Conservation (phyloP, 768 basidiomycete genomes). For the Lactarius sp. region DNA sequence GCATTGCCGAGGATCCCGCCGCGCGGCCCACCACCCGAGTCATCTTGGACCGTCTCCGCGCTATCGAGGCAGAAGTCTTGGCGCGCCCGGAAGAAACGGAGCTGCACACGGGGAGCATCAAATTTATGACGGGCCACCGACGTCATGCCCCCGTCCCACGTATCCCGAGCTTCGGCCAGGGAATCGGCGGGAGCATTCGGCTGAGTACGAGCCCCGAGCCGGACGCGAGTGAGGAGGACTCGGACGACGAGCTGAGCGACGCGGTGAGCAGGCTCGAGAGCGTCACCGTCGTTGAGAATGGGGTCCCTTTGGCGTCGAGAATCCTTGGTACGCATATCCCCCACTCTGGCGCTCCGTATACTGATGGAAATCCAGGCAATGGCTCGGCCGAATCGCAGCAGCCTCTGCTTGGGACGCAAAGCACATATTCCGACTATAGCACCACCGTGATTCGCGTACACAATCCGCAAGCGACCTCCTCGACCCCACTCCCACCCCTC, state of each 20-base stretch:
- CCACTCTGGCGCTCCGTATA: background rate
- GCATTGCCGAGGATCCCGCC: slow-evolving; percentile 59
- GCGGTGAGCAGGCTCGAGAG: slow-evolving; percentile 51
- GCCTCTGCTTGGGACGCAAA: slow-evolving; percentile 48
- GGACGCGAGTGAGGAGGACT: slow-evolving; percentile 46
- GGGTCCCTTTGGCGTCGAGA: slow-evolving; percentile 12
- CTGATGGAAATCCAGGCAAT: slow-evolving; percentile 3
- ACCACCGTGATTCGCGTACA: slow-evolving; percentile 59
- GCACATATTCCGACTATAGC: slow-evolving; percentile 57
- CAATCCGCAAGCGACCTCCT: slow-evolving; percentile 32
- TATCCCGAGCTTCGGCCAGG: slow-evolving; percentile 83
- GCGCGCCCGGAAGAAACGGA: slow-evolving; percentile 61
- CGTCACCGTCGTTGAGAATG: slow-evolving; percentile 45
- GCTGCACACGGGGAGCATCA: slow-evolving; percentile 79
- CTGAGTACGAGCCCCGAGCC: slow-evolving; percentile 30
- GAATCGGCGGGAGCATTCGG: slow-evolving; percentile 57
- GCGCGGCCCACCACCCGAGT: slow-evolving; percentile 69
- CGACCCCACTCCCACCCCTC: slow-evolving; percentile 33
- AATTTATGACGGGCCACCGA: slow-evolving; percentile 68
- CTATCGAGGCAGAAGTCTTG: slow-evolving; percentile 82
- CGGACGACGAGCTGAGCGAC: slow-evolving; percentile 64
- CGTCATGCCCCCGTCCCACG: slow-evolving; percentile 57
- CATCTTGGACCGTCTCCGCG: slow-evolving; percentile 72
- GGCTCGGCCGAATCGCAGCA: slow-evolving; percentile 30
- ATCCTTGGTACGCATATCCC: slow-evolving; percentile 6